Base-by-base conservation (phyloP, 169 alveolate species). In the Plasmodium coatneyi region DNA sequence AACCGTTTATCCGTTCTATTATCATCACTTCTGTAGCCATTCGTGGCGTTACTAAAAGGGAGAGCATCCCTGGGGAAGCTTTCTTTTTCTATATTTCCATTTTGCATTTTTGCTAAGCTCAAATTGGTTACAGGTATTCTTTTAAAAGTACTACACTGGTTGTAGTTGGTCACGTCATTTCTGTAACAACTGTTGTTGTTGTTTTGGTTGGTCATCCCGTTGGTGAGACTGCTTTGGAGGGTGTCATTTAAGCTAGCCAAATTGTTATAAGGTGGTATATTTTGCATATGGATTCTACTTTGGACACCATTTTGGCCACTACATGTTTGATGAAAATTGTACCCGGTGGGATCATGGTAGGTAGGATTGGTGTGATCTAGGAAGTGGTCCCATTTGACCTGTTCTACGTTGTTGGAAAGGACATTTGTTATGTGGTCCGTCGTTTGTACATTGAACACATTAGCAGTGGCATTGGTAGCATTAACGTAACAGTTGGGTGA, bases 371-470 rank as follows among this genome's bases (percentile, higher is more conserved):
- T 19, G 34, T 19, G 84, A 39, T 80, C 46, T 22, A 80, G 4
- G 84, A 39, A 7, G 60, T 46, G 54, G 71, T 80, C 36, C 43
- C 74, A 28, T 30, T 54, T 52, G 0, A 54, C 41, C 12, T 25
- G 16, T 41, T 19, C 19, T 14, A 28, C n/a, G 22, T 19, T 70
- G 36, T 82, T 56, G 70, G 54, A 14, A 43, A 34, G 43, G 9
- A 70, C 30, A 70, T 83, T 83, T 83, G 30, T 70, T 41, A 41
- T 39, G 36, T 83, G 72, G 22, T 70, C 46, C n/a, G 41, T 36
- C 9, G 74, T 83, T 10, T 30, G 80, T 0, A 56, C 36, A n/a
- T 82, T 82, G 52, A 1, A 52, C 36, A 19, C 71, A 41, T 52
- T 36, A 22, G 30, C 25, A 5, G 41, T 83, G 52, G 22, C 83